Conservation (phyloP, 2,329 filamentous ascomycete genomes). For the Botrytis paeoniae region DNA sequence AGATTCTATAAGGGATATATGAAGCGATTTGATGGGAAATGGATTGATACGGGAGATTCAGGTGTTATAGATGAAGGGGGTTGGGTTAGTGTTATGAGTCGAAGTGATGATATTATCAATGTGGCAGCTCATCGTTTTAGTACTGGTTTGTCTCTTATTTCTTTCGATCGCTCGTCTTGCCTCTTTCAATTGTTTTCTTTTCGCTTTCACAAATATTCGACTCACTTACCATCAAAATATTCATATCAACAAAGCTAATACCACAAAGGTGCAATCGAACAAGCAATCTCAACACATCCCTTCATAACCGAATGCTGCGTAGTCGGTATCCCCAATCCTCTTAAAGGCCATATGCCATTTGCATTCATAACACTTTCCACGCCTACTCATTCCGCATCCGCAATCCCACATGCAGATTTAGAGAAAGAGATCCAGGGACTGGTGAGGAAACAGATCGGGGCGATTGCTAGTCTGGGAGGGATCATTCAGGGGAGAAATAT, state of each 20-base stretch:
- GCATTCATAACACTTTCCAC: conserved; percentile 72
- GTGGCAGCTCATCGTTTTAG: conserved; percentile 91
- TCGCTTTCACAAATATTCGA: neutral
- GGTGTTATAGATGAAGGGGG: conserved; percentile 78
- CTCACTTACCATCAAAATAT: neutral
- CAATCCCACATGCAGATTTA: conserved; percentile 47
- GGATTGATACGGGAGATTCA: conserved; percentile 89
- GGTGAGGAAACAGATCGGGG: conserved; percentile 78
- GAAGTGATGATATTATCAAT: conserved; percentile 84
- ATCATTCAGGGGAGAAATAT: conserved; percentile 81
- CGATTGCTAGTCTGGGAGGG: conserved; percentile 81
- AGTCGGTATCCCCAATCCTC: conserved; percentile 75
- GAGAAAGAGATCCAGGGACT: conserved; percentile 64
- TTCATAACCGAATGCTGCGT: conserved; percentile 80
- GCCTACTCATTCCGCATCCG: conserved; percentile 49
- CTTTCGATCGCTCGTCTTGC: neutral
- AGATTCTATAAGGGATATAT: conserved; percentile 84
- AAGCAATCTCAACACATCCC: conserved; percentile 81
- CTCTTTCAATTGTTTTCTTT: neutral
- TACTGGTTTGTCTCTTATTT: conserved; percentile 59
- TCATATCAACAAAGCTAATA: neutral
- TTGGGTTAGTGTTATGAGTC: conserved; percentile 62
- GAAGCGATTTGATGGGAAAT: conserved; percentile 74
- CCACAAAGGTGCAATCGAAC: conserved; percentile 74
- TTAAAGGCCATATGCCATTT: conserved; percentile 91